A percentile compares a stretch with the other conserved stretches of the same genome.
Conservation (phyloP, 169 alveolate genomes). For the Eimeria falciformis region DNA sequence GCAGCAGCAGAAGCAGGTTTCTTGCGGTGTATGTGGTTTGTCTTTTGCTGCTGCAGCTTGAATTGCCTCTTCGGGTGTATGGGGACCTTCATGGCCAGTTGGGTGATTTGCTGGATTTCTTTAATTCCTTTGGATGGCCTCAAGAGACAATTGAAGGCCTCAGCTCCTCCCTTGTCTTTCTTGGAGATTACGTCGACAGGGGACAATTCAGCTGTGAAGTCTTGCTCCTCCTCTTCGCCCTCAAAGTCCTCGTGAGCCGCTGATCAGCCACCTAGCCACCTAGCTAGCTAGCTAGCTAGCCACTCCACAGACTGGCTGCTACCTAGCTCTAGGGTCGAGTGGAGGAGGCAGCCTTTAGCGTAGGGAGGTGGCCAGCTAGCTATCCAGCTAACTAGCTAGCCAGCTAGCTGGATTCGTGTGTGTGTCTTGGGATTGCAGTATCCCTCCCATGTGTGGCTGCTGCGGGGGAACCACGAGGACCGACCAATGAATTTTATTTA, state of each 20-base stretch:
- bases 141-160: background rate
- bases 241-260: constrained; percentile 52
- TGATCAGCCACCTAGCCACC: background rate
- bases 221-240: constrained; percentile 33
- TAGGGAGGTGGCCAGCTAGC: background rate
- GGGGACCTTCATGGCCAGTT: constrained; percentile 66
- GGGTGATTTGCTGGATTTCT: constrained; percentile 57
- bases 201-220: constrained; percentile 47
- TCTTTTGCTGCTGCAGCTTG: constrained; percentile 26
- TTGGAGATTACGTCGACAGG: constrained; percentile 62
- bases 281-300: constrained; percentile 3
- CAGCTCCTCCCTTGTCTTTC: background rate
- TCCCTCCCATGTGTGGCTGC: constrained; percentile 52
- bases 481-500: constrained; percentile 43
- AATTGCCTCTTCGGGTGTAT: constrained; percentile 17
- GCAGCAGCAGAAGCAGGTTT: background rate
- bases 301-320: background rate
- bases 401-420: background rate
- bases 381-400: background rate
- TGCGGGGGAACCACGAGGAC: constrained; percentile 63
- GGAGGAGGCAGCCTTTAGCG: background rate
- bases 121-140: constrained; percentile 61
- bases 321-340: background rate
- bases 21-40: background rate
- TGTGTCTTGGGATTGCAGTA: background rate